Evolutionary conservation across 495 filamentous ascomycete genomes (phyloP).

Genomic region (Aspergillus kassunensis): DNA sequence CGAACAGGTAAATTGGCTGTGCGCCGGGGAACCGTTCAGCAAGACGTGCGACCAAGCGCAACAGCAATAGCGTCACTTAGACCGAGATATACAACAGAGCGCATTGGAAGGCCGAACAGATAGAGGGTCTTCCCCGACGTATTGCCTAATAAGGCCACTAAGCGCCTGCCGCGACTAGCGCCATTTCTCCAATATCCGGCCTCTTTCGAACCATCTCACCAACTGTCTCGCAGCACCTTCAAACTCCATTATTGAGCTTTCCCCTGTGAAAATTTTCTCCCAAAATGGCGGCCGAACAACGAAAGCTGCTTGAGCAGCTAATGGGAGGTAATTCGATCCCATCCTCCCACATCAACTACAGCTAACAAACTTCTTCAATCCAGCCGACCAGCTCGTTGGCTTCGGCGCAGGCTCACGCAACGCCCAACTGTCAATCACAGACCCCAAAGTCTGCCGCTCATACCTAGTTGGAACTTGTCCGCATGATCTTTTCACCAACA

Average conservation of each 20-base stretch:
- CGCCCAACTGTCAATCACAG: conserved; percentile 79
- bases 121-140: neutral
- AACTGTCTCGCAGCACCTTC: neutral
- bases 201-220: neutral
- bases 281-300: conserved; percentile 88
- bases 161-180: conserved; percentile 29
- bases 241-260: neutral
- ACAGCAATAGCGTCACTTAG: neutral
- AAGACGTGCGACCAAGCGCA: neutral
- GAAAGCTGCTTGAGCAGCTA: conserved; percentile 86
- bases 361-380: conserved; percentile 31
- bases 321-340: conserved; percentile 50
- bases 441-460: conserved; percentile 91
- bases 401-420: conserved; percentile 64
- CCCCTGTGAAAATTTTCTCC: conserved; percentile 2
- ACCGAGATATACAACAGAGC: neutral
- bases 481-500: conserved; percentile 99
- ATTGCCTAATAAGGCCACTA: conserved; percentile 10
- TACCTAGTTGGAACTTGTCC: conserved; percentile 93
- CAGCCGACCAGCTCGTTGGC: conserved; percentile 77
- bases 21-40: neutral
- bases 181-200: conserved; percentile 8
- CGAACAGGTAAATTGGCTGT: neutral
- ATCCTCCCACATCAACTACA: neutral
- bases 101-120: neutral